Evolutionary conservation across 2,329 filamentous ascomycete genomes (phyloP).

Genomic region (Xylaria sp.): DNA sequence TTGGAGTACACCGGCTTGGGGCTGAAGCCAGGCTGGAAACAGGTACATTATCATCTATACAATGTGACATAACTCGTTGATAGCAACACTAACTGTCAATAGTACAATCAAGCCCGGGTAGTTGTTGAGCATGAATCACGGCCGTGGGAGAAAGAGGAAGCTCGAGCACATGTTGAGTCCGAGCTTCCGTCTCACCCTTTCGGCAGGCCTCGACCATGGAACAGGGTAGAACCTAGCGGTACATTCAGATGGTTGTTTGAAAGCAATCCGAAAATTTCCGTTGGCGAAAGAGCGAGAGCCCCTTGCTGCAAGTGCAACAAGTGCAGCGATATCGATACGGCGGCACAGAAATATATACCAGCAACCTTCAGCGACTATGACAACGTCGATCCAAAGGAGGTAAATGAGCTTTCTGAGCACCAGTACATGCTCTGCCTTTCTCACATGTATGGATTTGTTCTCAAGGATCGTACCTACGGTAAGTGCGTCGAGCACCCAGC

Average conservation of each 20-base stretch:
- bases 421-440: conserved; percentile 35
- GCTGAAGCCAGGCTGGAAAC: conserved; percentile 33
- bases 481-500: background rate
- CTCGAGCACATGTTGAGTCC: background rate
- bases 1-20: conserved; percentile 35
- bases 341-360: conserved; percentile 26
- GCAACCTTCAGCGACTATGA: conserved; percentile 36
- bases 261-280: background rate
- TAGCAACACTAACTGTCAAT: background rate
- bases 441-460: conserved; percentile 37
- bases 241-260: background rate
- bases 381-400: conserved; percentile 30
- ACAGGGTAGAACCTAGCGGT: background rate
- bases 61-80: background rate
- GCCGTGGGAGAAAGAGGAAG: background rate
- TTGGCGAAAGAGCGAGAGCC: conserved; percentile 32
- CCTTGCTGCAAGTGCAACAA: conserved; percentile 33
- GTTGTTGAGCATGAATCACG: conserved; percentile 11
- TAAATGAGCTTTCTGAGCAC: conserved; percentile 31
- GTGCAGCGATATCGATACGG: conserved; percentile 24
- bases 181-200: background rate
- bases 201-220: background rate
- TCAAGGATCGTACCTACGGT: conserved; percentile 36
- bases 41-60: conserved; percentile 7
- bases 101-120: conserved; percentile 23